Percentiles rank a stretch among this genome's conserved stretches.
These are phyloP conservation scores for Orbilia blumenaviensis DNA, from an alignment of 2,329 filamentous ascomycete genomes.

Conservation along the genomic window DNA sequence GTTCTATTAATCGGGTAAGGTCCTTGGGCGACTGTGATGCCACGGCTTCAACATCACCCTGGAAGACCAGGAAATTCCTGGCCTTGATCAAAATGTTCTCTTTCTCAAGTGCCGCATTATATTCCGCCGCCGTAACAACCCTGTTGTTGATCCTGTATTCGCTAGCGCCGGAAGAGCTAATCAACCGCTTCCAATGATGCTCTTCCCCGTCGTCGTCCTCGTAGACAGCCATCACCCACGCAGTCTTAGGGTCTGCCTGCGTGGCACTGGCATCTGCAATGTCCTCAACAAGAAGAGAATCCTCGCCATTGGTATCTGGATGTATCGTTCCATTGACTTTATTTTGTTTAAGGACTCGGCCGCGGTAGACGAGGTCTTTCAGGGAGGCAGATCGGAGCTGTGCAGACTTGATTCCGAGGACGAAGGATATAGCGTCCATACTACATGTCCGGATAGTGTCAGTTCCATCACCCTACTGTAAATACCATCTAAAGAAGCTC, in stretches of 20 bases:
- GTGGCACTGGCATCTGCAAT: conserved; percentile 69
- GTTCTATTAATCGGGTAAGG: conserved; percentile 90
- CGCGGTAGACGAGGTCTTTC: conserved; percentile 94
- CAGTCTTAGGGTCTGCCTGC: conserved; percentile 86
- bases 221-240: conserved; percentile 99
- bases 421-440: conserved; percentile 99
- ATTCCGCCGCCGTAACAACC: conserved; percentile 85
- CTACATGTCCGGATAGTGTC: conserved; percentile 62
- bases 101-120: conserved; percentile 88
- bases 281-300: conserved; percentile 69
- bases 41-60: conserved; percentile 96
- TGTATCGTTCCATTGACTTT: conserved; percentile 87
- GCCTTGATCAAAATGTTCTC: conserved; percentile 99
- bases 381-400: conserved; percentile 93
- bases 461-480: background rate
- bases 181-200: conserved; percentile 93
- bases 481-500: background rate
- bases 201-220: conserved; percentile 90
- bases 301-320: conserved; percentile 68
- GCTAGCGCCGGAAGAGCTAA: conserved; percentile 85
- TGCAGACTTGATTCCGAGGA: conserved; percentile 98
- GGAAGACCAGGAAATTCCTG: conserved; percentile 96
- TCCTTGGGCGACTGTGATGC: conserved; percentile 94
- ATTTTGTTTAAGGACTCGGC: conserved; percentile 75
- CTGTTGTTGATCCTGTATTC: conserved; percentile 98